Evolutionary conservation across 1,139 yeast species (phyloP).

Genomic region (Yamadazyma membranifaciens): DNA sequence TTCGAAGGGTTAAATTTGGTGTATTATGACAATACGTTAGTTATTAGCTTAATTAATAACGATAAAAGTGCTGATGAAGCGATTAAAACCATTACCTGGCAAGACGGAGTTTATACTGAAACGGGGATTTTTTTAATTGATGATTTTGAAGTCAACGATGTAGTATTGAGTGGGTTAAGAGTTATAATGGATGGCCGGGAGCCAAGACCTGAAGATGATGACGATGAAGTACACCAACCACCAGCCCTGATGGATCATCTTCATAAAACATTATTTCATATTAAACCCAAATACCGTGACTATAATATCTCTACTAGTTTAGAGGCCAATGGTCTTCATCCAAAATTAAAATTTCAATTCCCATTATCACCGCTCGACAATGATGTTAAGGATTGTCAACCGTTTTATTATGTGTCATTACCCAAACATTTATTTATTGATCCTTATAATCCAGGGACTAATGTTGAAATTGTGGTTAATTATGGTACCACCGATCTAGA

Average conservation of each 20-base stretch:
- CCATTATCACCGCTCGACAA: conserved; percentile 20
- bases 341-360: conserved; percentile 19
- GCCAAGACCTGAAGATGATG: neutral
- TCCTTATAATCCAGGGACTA: conserved; percentile 34
- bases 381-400: conserved; percentile 30
- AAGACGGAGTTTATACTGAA: conserved; percentile 22
- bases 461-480: conserved; percentile 23
- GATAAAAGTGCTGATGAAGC: neutral
- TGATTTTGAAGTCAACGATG: conserved; percentile 31
- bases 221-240: conserved; percentile 3
- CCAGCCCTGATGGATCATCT: conserved; percentile 12
- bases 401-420: conserved; percentile 33
- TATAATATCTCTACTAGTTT: conserved; percentile 14
- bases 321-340: conserved; percentile 39
- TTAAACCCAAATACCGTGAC: conserved; percentile 41
- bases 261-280: conserved; percentile 41
- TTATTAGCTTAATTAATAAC: conserved; percentile 15
- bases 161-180: conserved; percentile 36
- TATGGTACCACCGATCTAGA: conserved; percentile 41
- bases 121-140: conserved; percentile 37
- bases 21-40: conserved; percentile 15
- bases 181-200: conserved; percentile 17
- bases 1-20: conserved; percentile 17
- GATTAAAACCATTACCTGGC: conserved; percentile 9
- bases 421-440: conserved; percentile 40